Evolutionary conservation across 2,329 filamentous ascomycete genomes (phyloP).

Genomic region (Aureobasidium sp.): DNA sequence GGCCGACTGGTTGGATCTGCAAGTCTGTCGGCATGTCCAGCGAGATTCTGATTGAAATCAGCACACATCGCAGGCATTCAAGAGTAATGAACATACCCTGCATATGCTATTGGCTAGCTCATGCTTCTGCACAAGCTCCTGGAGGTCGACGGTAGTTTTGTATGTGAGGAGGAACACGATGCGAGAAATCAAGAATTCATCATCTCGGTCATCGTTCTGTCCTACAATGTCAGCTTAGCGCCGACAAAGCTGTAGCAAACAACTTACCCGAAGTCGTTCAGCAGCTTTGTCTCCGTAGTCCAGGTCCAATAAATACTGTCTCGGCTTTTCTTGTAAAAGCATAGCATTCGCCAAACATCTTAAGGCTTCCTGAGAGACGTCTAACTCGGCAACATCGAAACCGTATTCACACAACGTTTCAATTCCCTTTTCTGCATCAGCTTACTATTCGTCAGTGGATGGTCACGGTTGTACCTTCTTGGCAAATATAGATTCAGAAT

Average conservation of each 20-base stretch:
- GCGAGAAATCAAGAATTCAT: constrained; percentile 78
- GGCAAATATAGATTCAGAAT: constrained; percentile 81
- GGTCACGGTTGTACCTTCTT: constrained; percentile 50
- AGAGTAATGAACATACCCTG: constrained; percentile 27
- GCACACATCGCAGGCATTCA: background rate
- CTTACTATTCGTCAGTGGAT: constrained; percentile 10
- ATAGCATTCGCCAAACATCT: constrained; percentile 81
- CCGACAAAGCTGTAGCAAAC: background rate
- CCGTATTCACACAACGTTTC: constrained; percentile 64
- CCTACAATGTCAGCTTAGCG: background rate
- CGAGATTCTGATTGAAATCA: constrained; percentile 48
- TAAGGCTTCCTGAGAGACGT: constrained; percentile 66
- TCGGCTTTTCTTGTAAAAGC: constrained; percentile 59
- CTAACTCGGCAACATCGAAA: constrained; percentile 57
- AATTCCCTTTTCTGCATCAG: constrained; percentile 56
- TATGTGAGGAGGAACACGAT: constrained; percentile 78
- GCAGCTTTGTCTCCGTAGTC: constrained; percentile 63
- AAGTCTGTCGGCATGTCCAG: constrained; percentile 48
- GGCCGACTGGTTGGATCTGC: constrained; percentile 17
- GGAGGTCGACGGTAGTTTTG: constrained; percentile 60
- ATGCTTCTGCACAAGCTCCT: constrained; percentile 58
- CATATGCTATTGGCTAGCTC: constrained; percentile 61
- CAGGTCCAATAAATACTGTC: constrained; percentile 66
- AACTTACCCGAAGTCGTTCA: constrained; percentile 53
- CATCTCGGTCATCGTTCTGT: constrained; percentile 63